Conservation (phyloP, 768 basidiomycete genomes). For the Heimioporus sp. region DNA sequence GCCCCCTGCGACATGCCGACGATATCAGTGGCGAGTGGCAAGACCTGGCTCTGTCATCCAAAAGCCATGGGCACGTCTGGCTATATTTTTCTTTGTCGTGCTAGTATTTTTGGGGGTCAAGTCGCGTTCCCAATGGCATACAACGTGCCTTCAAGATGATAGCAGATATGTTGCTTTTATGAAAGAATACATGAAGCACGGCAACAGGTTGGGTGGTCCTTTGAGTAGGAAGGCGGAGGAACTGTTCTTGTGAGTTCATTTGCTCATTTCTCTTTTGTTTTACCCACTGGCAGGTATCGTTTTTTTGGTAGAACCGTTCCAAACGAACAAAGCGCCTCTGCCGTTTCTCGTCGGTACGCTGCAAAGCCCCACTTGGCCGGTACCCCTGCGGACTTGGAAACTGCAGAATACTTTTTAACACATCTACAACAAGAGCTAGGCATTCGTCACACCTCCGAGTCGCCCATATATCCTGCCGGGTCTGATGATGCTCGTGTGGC, state of each 20-base stretch:
- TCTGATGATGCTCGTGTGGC: slow-evolving; percentile 51
- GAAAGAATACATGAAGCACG: slow-evolving; percentile 16
- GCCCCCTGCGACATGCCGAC: slow-evolving; percentile 14
- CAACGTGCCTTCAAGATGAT: slow-evolving; percentile 10
- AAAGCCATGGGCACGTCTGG: slow-evolving; percentile 14
- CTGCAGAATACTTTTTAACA: slow-evolving; percentile 53
- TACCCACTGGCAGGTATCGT: not conserved
- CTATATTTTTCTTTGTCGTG: slow-evolving; percentile 8
- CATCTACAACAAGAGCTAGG: slow-evolving; percentile 53
- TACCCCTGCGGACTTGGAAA: slow-evolving; percentile 50
- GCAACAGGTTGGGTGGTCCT: slow-evolving; percentile 13
- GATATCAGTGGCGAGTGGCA: not conserved
- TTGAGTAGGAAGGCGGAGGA: slow-evolving; percentile 40
- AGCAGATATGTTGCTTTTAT: slow-evolving; percentile 14
- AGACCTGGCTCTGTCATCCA: not conserved
- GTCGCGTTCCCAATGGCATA: not conserved
- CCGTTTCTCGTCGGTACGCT: slow-evolving; percentile 51
- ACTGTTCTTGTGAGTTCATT: slow-evolving; percentile 41
- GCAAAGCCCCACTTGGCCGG: slow-evolving; percentile 63
- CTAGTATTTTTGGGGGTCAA: slow-evolving; percentile 16
- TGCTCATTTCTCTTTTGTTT: not conserved
- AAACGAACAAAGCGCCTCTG: slow-evolving; percentile 45
- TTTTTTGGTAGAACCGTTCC: slow-evolving; percentile 44
- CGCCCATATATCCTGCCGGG: slow-evolving; percentile 57
- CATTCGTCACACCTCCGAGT: slow-evolving; percentile 25